phyloP scores from a whole-genome alignment of 2,329 filamentous ascomycete species.

The Didymella pomorum region DNA sequence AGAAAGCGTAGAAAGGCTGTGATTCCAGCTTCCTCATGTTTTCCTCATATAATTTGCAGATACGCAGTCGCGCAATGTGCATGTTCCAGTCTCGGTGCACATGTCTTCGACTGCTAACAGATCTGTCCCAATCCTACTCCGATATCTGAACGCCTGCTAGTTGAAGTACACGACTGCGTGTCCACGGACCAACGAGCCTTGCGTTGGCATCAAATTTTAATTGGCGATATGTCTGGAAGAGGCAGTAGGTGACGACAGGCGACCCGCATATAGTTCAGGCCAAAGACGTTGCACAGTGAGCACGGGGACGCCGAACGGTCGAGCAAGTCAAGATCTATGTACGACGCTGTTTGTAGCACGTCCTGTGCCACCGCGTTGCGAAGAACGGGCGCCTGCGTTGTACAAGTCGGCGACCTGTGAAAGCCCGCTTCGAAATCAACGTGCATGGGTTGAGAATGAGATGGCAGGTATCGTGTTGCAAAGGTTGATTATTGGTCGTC shows the following conservation, averaged over 20 bases:
- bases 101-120: not conserved
- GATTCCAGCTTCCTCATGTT: not conserved
- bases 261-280: not conserved
- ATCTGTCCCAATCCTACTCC: not conserved
- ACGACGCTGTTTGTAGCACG: constrained; percentile 16
- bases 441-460: constrained; percentile 1
- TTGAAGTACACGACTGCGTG: not conserved
- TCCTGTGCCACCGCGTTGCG: constrained; percentile 3
- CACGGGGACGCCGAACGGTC: constrained; percentile 15
- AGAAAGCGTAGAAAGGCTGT: constrained; percentile 67
- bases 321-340: constrained; percentile 25
- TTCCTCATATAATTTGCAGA: not conserved
- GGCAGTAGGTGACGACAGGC: constrained; percentile 10
- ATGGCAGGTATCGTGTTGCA: not conserved
- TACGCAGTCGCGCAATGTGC: not conserved
- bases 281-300: constrained; percentile 3
- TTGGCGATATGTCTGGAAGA: not conserved
- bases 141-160: not conserved
- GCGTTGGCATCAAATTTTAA: not conserved
- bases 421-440: constrained; percentile 2
- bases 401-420: constrained; percentile 20
- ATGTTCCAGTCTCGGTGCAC: not conserved
- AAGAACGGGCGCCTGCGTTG: constrained; percentile 7
- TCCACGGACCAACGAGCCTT: not conserved
- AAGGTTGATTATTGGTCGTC: not conserved